A percentile compares a stretch with the other conserved stretches of the same genome.
phyloP scores from a whole-genome alignment of 1,139 yeast genomes.

The Debaryomycetaceae sp. region DNA sequence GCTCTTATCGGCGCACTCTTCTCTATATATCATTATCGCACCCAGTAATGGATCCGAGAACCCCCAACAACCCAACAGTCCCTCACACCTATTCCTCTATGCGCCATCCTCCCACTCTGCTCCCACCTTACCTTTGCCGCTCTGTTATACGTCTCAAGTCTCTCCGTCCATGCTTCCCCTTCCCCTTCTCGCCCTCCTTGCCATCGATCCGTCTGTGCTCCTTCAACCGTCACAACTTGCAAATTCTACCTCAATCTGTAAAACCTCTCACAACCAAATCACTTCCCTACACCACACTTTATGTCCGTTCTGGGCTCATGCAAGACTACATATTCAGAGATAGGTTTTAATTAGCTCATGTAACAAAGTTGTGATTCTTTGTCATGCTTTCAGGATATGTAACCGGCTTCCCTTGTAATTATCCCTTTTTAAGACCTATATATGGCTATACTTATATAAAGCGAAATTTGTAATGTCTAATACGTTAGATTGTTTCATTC shows the following conservation, averaged over 20 bases:
- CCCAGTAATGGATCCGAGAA: neutral
- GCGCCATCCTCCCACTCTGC: too few species aligned
- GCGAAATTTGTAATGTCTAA: neutral
- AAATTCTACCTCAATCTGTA: conserved; percentile 2
- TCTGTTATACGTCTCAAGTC: too few species aligned
- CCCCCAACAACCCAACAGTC: neutral
- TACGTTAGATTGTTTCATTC: too few species aligned
- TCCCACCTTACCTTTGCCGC: too few species aligned
- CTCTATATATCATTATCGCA: neutral
- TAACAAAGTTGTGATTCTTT: neutral
- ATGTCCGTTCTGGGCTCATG: neutral
- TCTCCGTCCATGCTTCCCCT: neutral
- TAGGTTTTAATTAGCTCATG: neutral
- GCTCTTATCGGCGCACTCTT: neutral
- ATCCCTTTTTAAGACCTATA: neutral
- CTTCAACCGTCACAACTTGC: conserved; percentile 1
- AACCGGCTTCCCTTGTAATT: too few species aligned
- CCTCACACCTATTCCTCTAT: neutral
- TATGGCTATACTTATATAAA: neutral
- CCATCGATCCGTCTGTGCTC: too few species aligned
- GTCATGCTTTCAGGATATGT: neutral
- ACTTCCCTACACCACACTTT: conserved; percentile 1
- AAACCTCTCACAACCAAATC: conserved; percentile 6
- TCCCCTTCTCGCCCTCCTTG: neutral
- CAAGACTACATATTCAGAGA: neutral